Conservation (phyloP, 352 stramenopile genomes). For the Elongisporangium prolatum region DNA sequence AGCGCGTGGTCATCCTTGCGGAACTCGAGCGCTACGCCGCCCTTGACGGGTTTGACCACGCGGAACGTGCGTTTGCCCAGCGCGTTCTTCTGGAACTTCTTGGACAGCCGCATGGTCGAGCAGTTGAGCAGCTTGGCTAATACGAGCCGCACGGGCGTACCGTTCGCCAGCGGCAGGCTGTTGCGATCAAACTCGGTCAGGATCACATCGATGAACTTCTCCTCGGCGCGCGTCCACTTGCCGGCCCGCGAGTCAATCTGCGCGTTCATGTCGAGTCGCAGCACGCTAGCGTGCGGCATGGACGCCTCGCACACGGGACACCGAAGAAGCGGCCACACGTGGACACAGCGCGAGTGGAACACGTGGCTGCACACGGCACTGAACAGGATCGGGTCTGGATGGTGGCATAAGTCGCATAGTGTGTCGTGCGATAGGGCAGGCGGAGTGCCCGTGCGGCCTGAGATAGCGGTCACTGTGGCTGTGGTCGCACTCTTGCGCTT, state of each 20-base stretch:
- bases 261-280: constrained; percentile 70
- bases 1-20: constrained; percentile 55
- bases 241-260: constrained; percentile 65
- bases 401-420: constrained; percentile 74
- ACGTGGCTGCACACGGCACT: constrained; percentile 63
- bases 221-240: constrained; percentile 82
- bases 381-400: constrained; percentile 75
- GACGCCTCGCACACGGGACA: constrained; percentile 62
- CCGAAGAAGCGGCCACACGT: constrained; percentile 63
- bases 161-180: constrained; percentile 70
- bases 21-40: constrained; percentile 65
- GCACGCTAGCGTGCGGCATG: constrained; percentile 56
- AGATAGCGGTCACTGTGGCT: constrained; percentile 3
- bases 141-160: constrained; percentile 78
- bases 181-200: constrained; percentile 77
- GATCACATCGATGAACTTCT: constrained; percentile 85
- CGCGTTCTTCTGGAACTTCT: constrained; percentile 89
- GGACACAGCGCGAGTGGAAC: constrained; percentile 85
- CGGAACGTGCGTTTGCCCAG: constrained; percentile 84
- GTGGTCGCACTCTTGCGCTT: constrained; percentile 32
- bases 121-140: constrained; percentile 85
- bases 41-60: constrained; percentile 61
- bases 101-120: constrained; percentile 85
- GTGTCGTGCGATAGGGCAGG: constrained; percentile 20
- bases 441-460: constrained; percentile 5